Evolutionary conservation across 345 rosid species (phyloP).

Genomic region (Brassica napus): Da-Ae NC_063448.1:9156501-9157000

Average conservation of each 20-base stretch:
- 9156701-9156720: not conserved
- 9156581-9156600: not conserved
- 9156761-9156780: no score
- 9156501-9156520: not conserved
- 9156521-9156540: no score
- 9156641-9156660: conserved; percentile 9
- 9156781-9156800: no score
- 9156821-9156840: no score
- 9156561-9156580: not conserved
- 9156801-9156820: no score
- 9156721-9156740: no score
- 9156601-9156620: not conserved
- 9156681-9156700: conserved; percentile 28
- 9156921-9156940: not conserved
- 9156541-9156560: not conserved
- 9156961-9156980: not conserved
- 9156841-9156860: not conserved
- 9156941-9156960: not conserved
- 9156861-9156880: not conserved
- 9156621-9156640: conserved; percentile 11
- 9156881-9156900: not conserved
- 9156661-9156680: conserved; percentile 25
- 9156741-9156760: no score
- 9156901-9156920: not conserved
- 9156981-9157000: not conserved